Conservation (phyloP, 805 yeast species). For the Ogataea parapolymorpha region DNA sequence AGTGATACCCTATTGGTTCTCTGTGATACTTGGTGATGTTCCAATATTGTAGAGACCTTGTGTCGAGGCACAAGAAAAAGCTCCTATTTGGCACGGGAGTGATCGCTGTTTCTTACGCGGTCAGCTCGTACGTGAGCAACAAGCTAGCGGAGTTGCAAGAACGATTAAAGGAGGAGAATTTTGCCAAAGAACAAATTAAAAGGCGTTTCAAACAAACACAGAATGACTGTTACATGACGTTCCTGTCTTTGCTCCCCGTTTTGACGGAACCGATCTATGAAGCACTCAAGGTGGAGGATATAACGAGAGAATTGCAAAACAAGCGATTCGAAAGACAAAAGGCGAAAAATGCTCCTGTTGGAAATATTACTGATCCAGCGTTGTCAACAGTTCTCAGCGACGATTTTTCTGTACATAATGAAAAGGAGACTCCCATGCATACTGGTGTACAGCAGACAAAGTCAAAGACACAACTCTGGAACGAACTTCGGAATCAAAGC, state of each 20-base stretch:
- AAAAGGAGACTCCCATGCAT: slow-evolving; percentile 8
- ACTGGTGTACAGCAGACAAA: slow-evolving; percentile 30
- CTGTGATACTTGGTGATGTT: slow-evolving; percentile 25
- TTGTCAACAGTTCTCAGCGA: slow-evolving; percentile 34
- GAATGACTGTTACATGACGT: slow-evolving; percentile 80
- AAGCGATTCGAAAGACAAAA: slow-evolving; percentile 42
- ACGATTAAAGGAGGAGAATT: slow-evolving; percentile 51
- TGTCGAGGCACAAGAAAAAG: slow-evolving; percentile 44
- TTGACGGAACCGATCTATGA: slow-evolving; percentile 61
- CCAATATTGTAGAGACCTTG: slow-evolving; percentile 34
- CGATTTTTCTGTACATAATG: slow-evolving; percentile 37
- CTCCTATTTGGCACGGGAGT: slow-evolving; percentile 42
- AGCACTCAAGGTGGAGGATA: slow-evolving; percentile 65
- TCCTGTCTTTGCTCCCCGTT: slow-evolving; percentile 78
- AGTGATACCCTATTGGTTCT: background rate
- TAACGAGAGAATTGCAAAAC: slow-evolving; percentile 65
- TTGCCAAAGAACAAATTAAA: slow-evolving; percentile 65
- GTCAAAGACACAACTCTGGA: slow-evolving; percentile 75
- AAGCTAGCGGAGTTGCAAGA: slow-evolving; percentile 50
- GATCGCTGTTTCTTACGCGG: slow-evolving; percentile 42
- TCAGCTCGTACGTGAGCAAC: slow-evolving; percentile 39
- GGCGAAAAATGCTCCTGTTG: slow-evolving; percentile 7
- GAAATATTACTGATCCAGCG: slow-evolving; percentile 16
- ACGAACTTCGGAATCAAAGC: slow-evolving; percentile 70
- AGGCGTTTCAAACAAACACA: slow-evolving; percentile 89